Conservation (phyloP, 768 basidiomycete species). For the Lyophyllum decastes region DNA sequence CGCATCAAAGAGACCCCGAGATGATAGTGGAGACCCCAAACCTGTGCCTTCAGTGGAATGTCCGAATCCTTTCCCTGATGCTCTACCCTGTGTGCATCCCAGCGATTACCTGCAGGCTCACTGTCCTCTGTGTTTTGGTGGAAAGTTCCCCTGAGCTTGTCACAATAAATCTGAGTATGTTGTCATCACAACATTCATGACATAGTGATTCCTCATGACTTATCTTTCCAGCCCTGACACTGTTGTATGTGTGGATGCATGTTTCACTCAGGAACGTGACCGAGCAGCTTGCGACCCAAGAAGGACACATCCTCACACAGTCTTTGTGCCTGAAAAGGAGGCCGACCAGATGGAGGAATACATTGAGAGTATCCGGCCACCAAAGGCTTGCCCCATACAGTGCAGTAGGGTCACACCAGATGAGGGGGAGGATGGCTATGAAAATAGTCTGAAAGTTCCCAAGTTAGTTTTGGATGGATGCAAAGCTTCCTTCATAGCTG, state of each 20-base stretch:
- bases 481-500: slow-evolving; percentile 19
- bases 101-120: background rate
- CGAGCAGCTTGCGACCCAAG: too few species aligned
- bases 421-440: background rate
- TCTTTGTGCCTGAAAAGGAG: too few species aligned
- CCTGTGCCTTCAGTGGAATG: too few species aligned
- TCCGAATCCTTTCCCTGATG: too few species aligned
- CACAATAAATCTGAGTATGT: background rate
- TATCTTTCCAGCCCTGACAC: background rate
- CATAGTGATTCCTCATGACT: too few species aligned
- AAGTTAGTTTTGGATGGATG: slow-evolving; percentile 17
- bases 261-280: background rate
- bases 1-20: too few species aligned
- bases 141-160: too few species aligned
- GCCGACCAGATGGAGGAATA: too few species aligned
- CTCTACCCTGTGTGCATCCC: background rate
- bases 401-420: background rate
- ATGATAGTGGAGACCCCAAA: too few species aligned
- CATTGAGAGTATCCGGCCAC: too few species aligned
- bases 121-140: slow-evolving; percentile 1
- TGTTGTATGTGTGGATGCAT: background rate
- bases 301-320: too few species aligned
- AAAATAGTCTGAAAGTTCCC: slow-evolving; percentile 5
- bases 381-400: background rate
- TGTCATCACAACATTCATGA: background rate